Conservation (phyloP, 2,329 filamentous ascomycete genomes). For the Endothia cerciana region DNA sequence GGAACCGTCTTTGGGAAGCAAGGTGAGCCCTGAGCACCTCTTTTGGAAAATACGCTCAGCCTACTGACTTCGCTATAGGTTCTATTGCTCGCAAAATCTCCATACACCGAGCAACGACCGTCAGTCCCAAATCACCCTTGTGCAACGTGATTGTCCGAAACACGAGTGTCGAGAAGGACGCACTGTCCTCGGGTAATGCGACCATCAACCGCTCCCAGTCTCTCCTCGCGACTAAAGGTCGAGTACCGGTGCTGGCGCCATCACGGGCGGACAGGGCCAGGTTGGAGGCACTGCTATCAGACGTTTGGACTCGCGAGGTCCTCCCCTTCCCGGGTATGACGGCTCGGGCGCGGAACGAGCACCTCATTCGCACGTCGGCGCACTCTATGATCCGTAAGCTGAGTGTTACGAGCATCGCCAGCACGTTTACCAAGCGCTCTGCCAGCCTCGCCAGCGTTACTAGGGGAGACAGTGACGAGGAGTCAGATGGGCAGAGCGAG, state of each 20-base stretch:
- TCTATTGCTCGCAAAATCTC: slow-evolving; percentile 71
- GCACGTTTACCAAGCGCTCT: slow-evolving; percentile 74
- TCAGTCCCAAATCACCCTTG: slow-evolving; percentile 68
- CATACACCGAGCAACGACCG: slow-evolving; percentile 76
- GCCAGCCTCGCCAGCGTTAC: slow-evolving; percentile 53
- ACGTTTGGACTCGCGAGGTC: slow-evolving; percentile 82
- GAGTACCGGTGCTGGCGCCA: slow-evolving; percentile 73
- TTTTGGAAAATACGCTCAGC: slow-evolving; percentile 11
- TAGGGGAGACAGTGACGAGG: slow-evolving; percentile 38
- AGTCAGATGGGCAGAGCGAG: slow-evolving; percentile 28
- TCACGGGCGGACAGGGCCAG: slow-evolving; percentile 75
- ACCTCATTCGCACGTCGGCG: slow-evolving; percentile 76
- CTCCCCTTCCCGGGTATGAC: slow-evolving; percentile 85
- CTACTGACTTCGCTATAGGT: slow-evolving; percentile 44
- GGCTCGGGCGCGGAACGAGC: slow-evolving; percentile 65
- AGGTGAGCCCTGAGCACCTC: slow-evolving; percentile 46
- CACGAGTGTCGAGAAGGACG: slow-evolving; percentile 70
- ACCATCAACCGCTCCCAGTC: slow-evolving; percentile 80
- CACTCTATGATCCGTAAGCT: slow-evolving; percentile 87
- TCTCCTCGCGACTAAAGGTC: slow-evolving; percentile 68
- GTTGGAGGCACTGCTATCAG: slow-evolving; percentile 72
- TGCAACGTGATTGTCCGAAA: slow-evolving; percentile 87
- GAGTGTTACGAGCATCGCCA: slow-evolving; percentile 79
- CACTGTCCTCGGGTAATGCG: slow-evolving; percentile 47
- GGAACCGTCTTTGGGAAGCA: slow-evolving; percentile 76